Evolutionary conservation across 2,329 filamentous ascomycete genomes (phyloP), one percentile per base, ranked within the genome.

Genomic region (Calycina marina): DNA sequence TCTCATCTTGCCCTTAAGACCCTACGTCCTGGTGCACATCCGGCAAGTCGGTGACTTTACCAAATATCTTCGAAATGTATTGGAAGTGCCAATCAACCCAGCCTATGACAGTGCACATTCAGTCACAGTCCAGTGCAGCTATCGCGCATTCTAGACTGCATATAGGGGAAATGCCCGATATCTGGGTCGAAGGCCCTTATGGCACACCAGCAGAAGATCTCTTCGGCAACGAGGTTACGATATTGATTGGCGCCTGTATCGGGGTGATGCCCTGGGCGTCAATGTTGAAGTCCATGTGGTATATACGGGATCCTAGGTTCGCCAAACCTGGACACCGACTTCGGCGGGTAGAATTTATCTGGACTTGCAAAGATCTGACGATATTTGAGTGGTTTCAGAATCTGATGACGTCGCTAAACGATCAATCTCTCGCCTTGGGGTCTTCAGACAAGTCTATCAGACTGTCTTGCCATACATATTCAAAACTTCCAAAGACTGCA

Each of bases 1-100:
- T 28, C 10, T 28, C 25, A 28, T 28, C 25, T 28, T 28, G 25
- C 25, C 25, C 25, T 13, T 28, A 28, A 9, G 25, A 28, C 25
- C 8, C 14, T 28, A 28, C 3, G 25, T 28, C 14, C 14, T 13
- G 25, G 25, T 28, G 25, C 25, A 28, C 13, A 28, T 28, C 11
- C 25, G 25, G 8, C 25, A 28, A 28, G 25, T 14, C 8, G 25
- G 25, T 28, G 25, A 28, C 14, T 28, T 28, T 28, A 28, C 25
- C 14, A 28, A 28, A 14, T 9, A 9, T 8, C 3, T 28, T 10
- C 25, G 25, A 14, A 13, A 28, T 14, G 11, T 28, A 11, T 28
- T 28, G 9, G 14, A 28, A 8, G 13, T 11, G 8, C 25, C 9
- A 28, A 14, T 28, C 14, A 28, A n/a, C 11, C 25, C 25, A 14